These are phyloP conservation scores for Stenocarpella maydis DNA, from an alignment of 2,329 filamentous ascomycete species.

Conservation along the genomic window DNA sequence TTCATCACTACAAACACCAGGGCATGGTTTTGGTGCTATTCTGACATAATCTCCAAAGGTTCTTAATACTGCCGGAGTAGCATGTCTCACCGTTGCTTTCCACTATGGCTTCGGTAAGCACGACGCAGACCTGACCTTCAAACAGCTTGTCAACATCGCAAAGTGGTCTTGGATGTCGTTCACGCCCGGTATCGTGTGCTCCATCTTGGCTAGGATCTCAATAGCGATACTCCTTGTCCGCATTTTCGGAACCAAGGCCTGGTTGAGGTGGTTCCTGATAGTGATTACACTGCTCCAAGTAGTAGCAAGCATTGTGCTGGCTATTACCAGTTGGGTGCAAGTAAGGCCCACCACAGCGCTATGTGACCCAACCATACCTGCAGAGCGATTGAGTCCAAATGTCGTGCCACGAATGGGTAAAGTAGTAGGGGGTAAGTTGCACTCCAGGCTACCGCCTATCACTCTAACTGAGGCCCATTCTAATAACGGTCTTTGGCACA, in stretches of 20 bases:
- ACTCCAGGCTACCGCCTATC: neutral
- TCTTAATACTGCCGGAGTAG: neutral
- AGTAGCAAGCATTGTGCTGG: conserved; percentile 15
- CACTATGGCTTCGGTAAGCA: neutral
- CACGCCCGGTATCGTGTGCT: neutral
- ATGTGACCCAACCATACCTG: neutral
- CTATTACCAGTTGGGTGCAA: neutral
- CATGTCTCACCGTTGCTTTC: neutral
- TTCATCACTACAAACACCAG: neutral
- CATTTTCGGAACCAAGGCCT: neutral
- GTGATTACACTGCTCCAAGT: neutral
- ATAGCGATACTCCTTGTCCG: neutral
- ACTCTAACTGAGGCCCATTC: neutral
- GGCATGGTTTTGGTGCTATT: neutral
- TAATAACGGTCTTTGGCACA: neutral
- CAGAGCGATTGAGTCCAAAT: neutral
- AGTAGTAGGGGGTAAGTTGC: neutral
- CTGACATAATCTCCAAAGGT: neutral
- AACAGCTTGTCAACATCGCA: neutral
- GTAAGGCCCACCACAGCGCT: neutral
- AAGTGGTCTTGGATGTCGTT: neutral
- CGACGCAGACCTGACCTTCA: neutral
- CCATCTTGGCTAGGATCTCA: neutral
- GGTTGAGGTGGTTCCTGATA: neutral
- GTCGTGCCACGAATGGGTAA: neutral